Conservation (phyloP, 257 asterid species). For the Solanum sparsipilum region DNA sequence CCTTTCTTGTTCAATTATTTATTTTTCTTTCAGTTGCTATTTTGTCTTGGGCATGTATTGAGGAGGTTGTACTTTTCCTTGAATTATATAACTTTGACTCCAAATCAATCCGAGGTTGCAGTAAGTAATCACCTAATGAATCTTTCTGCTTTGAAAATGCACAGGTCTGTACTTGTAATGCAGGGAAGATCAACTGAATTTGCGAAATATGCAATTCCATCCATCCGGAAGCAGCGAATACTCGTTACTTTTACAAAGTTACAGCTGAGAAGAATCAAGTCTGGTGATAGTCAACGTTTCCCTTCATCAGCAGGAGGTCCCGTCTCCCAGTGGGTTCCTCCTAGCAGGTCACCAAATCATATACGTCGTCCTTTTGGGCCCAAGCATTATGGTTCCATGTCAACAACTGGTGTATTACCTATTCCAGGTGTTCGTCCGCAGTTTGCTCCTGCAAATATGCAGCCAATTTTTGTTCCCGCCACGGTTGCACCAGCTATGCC, state of each 20-base stretch:
- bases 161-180: slow-evolving; percentile 60
- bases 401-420: slow-evolving; percentile 31
- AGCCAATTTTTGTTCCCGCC: slow-evolving; percentile 43
- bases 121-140: neutral
- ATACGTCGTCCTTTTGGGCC: slow-evolving; percentile 29
- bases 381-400: slow-evolving; percentile 35
- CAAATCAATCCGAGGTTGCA: neutral
- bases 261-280: slow-evolving; percentile 33
- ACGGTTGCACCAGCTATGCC: slow-evolving; percentile 41
- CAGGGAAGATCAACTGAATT: slow-evolving; percentile 68
- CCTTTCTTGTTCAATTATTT: neutral
- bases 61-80: neutral
- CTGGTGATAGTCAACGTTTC: slow-evolving; percentile 20
- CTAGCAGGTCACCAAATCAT: slow-evolving; percentile 44
- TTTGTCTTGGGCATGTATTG: neutral
- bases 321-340: slow-evolving; percentile 49
- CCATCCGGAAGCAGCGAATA: slow-evolving; percentile 50
- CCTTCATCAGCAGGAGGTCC: slow-evolving; percentile 19
- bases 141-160: neutral
- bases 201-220: slow-evolving; percentile 58
- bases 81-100: neutral
- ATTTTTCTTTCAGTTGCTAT: neutral
- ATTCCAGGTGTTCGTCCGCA: slow-evolving; percentile 26
- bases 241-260: slow-evolving; percentile 57
- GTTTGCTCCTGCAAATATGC: slow-evolving; percentile 36